phyloP scores from a whole-genome alignment of 1,284 basidiomycete genomes.

The Moesziomyces globuligerus region DNA sequence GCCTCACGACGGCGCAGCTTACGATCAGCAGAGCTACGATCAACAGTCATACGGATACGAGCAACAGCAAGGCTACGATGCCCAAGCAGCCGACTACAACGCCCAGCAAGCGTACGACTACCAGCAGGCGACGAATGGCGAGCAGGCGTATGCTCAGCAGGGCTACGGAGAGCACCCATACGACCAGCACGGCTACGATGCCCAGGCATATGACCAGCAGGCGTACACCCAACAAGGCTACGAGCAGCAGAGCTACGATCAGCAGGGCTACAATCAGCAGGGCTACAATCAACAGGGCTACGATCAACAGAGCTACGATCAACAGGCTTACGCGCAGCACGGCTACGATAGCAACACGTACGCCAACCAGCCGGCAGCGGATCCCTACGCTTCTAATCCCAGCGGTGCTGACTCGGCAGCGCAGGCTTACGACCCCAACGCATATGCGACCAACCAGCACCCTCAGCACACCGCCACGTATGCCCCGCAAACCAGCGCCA shows the following conservation, averaged over 20 bases:
- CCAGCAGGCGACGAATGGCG: constrained; percentile 8
- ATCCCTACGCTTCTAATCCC: constrained; percentile 22
- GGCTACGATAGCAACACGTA: constrained; percentile 4
- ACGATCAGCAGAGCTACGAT: constrained; percentile 25
- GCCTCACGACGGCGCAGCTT: constrained; percentile 9
- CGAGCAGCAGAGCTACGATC: constrained; percentile 10
- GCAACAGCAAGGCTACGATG: constrained; percentile 23
- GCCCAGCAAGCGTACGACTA: constrained; percentile 21
- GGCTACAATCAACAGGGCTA: constrained; percentile 14
- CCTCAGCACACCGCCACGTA: constrained; percentile 15
- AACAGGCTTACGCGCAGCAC: constrained; percentile 6
- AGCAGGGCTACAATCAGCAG: constrained; percentile 21
- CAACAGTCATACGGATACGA: constrained; percentile 20
- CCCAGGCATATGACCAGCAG: constrained; percentile 16
- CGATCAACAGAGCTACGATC: constrained; percentile 23
- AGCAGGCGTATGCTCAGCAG: too few relatives aligned
- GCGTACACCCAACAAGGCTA: constrained; percentile 3
- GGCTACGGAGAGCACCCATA: constrained; percentile 12
- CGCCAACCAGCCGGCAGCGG: constrained; percentile 7
- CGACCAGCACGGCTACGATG: constrained; percentile 17
- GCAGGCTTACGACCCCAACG: constrained; percentile 19
- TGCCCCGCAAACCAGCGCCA: background rate
- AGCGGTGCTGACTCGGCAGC: background rate
- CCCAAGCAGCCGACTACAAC: too few relatives aligned
- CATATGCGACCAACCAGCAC: constrained; percentile 11